Evolutionary conservation across 768 basidiomycete genomes (phyloP).

Genomic region (Phanerochaete sordida): DNA sequence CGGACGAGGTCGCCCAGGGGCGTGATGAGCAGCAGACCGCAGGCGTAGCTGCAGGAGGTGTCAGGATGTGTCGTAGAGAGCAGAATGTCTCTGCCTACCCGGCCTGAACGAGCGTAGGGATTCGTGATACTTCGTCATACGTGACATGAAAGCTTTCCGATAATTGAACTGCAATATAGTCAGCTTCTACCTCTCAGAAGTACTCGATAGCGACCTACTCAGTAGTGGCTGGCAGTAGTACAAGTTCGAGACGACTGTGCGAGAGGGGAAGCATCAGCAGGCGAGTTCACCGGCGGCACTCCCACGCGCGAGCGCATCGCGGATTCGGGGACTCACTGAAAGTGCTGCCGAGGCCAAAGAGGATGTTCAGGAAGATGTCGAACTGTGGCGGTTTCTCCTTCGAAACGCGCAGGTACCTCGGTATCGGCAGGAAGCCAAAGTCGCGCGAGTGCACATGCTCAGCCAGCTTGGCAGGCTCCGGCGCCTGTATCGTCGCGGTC

Average conservation of each 20-base stretch:
- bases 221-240: constrained; percentile 84
- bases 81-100: constrained; percentile 40
- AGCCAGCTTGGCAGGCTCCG: background rate
- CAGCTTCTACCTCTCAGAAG: background rate
- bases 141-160: constrained; percentile 34
- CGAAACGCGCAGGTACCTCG: constrained; percentile 49
- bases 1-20: constrained; percentile 84
- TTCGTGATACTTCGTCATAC: constrained; percentile 39
- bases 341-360: constrained; percentile 64
- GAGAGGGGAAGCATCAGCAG: background rate
- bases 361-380: constrained; percentile 46
- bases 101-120: constrained; percentile 65
- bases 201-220: constrained; percentile 37
- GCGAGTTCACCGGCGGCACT: background rate
- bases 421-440: constrained; percentile 65
- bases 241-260: constrained; percentile 70
- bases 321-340: constrained; percentile 41
- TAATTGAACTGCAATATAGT: constrained; percentile 18
- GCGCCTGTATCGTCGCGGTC: constrained; percentile 1
- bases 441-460: constrained; percentile 29
- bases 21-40: constrained; percentile 54
- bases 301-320: background rate
- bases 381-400: constrained; percentile 49
- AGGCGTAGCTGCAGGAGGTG: constrained; percentile 20
- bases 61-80: background rate